Conservation (phyloP, 73 alveolate genomes). For the Paramecium sexaurelia region DNA sequence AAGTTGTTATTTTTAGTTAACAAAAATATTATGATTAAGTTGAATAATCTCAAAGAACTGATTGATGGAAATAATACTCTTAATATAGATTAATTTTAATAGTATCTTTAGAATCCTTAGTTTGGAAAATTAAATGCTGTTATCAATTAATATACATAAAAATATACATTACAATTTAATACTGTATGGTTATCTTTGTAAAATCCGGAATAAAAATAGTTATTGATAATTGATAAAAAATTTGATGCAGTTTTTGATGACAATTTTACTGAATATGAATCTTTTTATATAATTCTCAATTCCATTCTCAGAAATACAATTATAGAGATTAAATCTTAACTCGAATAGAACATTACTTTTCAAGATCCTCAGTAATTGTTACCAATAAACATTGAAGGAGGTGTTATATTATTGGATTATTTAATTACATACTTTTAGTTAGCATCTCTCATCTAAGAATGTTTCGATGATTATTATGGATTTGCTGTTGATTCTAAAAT, state of each 20-base stretch:
- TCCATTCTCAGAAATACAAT: conserved; percentile 59
- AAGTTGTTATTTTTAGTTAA: conserved; percentile 49
- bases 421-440: conserved; percentile 57
- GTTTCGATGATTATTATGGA: conserved; percentile 33
- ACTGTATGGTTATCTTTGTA: conserved; percentile 47
- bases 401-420: conserved; percentile 60
- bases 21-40: conserved; percentile 61
- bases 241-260: conserved; percentile 70
- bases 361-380: conserved; percentile 27
- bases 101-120: not conserved
- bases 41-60: conserved; percentile 44
- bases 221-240: conserved; percentile 30
- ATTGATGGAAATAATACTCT: conserved; percentile 44
- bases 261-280: conserved; percentile 63
- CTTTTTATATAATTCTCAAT: conserved; percentile 56
- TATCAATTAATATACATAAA: conserved; percentile 21
- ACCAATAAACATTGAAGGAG: conserved; percentile 54
- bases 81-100: not conserved
- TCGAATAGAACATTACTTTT: not conserved
- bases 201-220: conserved; percentile 48
- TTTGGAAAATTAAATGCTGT: conserved; percentile 20
- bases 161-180: conserved; percentile 5
- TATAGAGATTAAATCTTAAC: conserved; percentile 32
- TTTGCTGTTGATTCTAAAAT: conserved; percentile 66
- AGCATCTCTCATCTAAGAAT: conserved; percentile 50